Conservation (phyloP, 129 eudicot genomes). For the Arctium lappa region DNA sequence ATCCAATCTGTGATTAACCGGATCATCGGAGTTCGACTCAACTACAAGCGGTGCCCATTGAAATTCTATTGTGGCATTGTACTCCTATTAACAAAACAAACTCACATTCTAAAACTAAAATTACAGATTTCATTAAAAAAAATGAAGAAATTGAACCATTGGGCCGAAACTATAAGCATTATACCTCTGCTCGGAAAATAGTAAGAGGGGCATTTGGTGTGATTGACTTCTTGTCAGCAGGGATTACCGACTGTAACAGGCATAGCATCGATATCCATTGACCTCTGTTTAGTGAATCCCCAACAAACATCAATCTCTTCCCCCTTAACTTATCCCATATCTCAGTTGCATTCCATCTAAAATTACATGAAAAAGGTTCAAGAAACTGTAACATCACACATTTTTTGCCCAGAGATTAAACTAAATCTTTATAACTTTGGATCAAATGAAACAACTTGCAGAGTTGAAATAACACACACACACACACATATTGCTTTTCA, state of each 20-base stretch:
- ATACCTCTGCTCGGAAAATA: slow-evolving; percentile 87
- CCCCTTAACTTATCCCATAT: slow-evolving; percentile 90
- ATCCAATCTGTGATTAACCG: slow-evolving; percentile 83
- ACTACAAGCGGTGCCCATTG: slow-evolving; percentile 98
- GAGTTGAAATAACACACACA: too few relatives aligned
- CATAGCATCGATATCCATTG: slow-evolving; percentile 99
- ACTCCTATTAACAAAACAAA: slow-evolving; percentile 51
- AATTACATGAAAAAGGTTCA: slow-evolving; percentile 2
- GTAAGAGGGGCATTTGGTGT: slow-evolving; percentile 90
- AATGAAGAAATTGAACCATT: background rate
- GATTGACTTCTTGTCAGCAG: slow-evolving; percentile 79
- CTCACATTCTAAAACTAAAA: slow-evolving; percentile 3
- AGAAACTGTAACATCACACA: background rate
- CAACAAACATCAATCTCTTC: slow-evolving; percentile 89
- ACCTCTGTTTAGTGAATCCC: slow-evolving; percentile 94
- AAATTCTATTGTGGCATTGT: slow-evolving; percentile 90
- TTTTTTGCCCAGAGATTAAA: background rate
- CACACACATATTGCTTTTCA: too few relatives aligned
- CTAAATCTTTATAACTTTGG: background rate
- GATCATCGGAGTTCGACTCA: slow-evolving; percentile 90
- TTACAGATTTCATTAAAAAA: background rate
- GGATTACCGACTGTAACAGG: slow-evolving; percentile 70
- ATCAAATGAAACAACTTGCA: background rate
- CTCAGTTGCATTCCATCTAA: slow-evolving; percentile 80
- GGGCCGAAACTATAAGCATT: background rate